These are phyloP conservation scores for Lathyrus sativus DNA, from an alignment of 306 rosid species.

Conservation along the genomic window DNA sequence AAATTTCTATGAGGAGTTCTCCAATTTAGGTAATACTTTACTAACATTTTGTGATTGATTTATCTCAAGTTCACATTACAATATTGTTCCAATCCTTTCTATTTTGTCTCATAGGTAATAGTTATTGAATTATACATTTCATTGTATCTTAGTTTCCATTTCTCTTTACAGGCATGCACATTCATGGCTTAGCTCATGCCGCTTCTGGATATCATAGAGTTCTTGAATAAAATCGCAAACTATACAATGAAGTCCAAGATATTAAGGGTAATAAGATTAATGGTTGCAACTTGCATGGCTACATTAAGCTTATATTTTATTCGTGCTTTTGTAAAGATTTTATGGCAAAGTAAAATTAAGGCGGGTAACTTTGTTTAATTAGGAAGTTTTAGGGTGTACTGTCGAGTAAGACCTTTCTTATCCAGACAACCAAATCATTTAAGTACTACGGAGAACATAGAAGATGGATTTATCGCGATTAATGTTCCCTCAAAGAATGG, in stretches of 20 bases:
- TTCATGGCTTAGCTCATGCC: slow-evolving; percentile 83
- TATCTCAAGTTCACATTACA: slow-evolving; percentile 3
- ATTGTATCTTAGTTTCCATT: slow-evolving; percentile 31
- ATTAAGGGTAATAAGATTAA: slow-evolving; percentile 70
- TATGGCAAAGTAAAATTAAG: slow-evolving; percentile 13
- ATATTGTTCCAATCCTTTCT: background rate
- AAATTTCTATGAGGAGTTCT: slow-evolving; percentile 88
- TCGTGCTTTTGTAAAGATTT: slow-evolving; percentile 11
- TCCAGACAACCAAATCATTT: slow-evolving; percentile 54
- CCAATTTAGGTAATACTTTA: slow-evolving; percentile 63
- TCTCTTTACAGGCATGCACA: slow-evolving; percentile 63
- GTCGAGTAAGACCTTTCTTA: slow-evolving; percentile 95
- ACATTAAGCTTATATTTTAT: slow-evolving; percentile 21
- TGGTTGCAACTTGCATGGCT: background rate
- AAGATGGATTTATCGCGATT: slow-evolving; percentile 79
- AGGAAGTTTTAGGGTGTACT: slow-evolving; percentile 97
- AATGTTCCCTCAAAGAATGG: slow-evolving; percentile 76
- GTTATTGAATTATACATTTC: background rate
- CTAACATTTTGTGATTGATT: slow-evolving; percentile 11
- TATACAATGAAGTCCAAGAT: slow-evolving; percentile 94
- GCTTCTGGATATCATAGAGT: slow-evolving; percentile 95
- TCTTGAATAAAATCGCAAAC: slow-evolving; percentile 87
- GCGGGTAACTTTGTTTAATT: slow-evolving; percentile 38
- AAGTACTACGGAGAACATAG: slow-evolving; percentile 75
- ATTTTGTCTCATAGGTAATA: background rate